Evolutionary conservation across 1,284 basidiomycete genomes (phyloP), one percentile per base, ranked within the genome.

Genomic region (Porogramme epimiltina): DNA sequence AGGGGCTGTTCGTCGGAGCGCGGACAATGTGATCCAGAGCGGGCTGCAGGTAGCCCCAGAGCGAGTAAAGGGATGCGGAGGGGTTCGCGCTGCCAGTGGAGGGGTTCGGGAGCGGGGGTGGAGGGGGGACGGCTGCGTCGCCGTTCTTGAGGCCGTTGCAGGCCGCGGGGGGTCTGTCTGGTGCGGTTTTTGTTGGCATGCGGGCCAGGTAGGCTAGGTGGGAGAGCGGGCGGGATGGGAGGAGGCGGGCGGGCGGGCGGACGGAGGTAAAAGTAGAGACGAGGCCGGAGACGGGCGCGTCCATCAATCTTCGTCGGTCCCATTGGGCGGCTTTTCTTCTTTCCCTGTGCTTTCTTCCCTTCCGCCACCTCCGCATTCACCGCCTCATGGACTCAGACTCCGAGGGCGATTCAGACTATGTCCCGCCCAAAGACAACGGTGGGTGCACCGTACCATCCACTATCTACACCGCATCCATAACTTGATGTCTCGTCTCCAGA

Each of bases 1-100:
- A 67, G 40, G 73, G 59, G 56, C 76, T 74, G 62, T 84, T 83
- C 26, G 80, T 79, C n/a, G 85, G 77, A 22, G 80, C 79, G 58
- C 84, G 82, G 51, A 89, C 72, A 62, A 90, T 87, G 66, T 89
- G 86, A 65, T 88, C 81, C 40, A 90, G 71, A 9, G 87, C 87
- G 28, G 88, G 87, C 47, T 81, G 73, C 41, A 89, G 70, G 68
- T 89, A 89, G 15, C 81, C 80, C 87, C 87, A 89, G 42, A 90
- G 76, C 1, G 85, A 73, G 42, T 82, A 75, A 22, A 89, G 73
- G 0, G 86, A 87, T 5, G 84, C 82, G 11, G 87, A 75, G 25
- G 88, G 88, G 66, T 89, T 87, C 23, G 85, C 82, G 62, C 85
- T 87, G 77, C 85, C 58, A 73, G 77, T 70, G 79, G 67, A 66